A percentile compares a stretch with the other conserved stretches of the same genome.
Conservation (phyloP, 768 basidiomycete species). For the Phylloporus sp. region DNA sequence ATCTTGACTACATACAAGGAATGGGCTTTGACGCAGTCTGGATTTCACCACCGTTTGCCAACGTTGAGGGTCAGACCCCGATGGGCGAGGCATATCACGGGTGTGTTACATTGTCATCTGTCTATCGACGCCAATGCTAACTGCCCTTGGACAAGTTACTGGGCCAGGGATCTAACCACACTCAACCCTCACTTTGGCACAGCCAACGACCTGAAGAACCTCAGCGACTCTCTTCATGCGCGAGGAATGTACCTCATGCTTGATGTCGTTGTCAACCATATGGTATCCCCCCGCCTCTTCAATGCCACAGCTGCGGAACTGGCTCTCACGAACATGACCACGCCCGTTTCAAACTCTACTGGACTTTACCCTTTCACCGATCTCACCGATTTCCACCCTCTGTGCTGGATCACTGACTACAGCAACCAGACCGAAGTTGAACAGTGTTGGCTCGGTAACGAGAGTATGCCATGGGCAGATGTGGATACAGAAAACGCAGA, state of each 20-base stretch:
- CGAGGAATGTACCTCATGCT: conserved; percentile 60
- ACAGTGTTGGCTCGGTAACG: conserved; percentile 60
- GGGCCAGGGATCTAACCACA: conserved; percentile 44
- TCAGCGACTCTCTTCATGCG: conserved; percentile 44
- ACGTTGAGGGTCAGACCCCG: conserved; percentile 44
- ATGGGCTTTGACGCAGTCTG: conserved; percentile 62
- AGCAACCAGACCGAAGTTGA: conserved; percentile 47
- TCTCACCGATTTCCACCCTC: conserved; percentile 36
- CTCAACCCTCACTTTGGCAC: conserved; percentile 56
- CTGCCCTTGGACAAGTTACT: conserved; percentile 37
- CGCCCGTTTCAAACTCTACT: conserved; percentile 18
- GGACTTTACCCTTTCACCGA: conserved; percentile 30
- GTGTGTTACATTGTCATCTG: conserved; percentile 17
- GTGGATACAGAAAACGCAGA: conserved; percentile 50
- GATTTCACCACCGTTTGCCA: conserved; percentile 53
- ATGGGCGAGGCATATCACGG: conserved; percentile 59
- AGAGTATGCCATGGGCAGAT: conserved; percentile 50
- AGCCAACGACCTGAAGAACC: conserved; percentile 45
- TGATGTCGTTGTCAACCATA: conserved; percentile 62
- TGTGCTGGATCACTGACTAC: conserved; percentile 42
- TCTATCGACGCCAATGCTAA: not conserved
- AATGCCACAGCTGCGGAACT: conserved; percentile 23
- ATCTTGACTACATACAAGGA: conserved; percentile 60
- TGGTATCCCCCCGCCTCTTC: conserved; percentile 37
- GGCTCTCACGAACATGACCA: conserved; percentile 8